Evolutionary conservation across 768 basidiomycete species (phyloP).

Genomic region (Boletus coccyginus): DNA sequence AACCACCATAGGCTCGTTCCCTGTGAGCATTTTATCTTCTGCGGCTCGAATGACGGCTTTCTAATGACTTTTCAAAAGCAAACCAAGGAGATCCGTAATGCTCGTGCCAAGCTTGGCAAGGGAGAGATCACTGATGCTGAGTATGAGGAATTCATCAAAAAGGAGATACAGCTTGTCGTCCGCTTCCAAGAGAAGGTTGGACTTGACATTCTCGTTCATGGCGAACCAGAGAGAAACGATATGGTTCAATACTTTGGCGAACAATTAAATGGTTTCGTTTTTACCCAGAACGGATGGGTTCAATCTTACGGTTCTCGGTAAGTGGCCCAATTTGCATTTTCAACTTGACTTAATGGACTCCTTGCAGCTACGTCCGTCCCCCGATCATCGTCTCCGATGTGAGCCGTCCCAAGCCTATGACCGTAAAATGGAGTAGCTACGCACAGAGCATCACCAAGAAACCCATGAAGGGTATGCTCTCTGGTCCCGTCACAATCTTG

Average conservation of each 20-base stretch:
- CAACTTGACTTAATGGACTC: constrained; percentile 5
- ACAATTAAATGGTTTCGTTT: constrained; percentile 90
- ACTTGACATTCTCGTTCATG: constrained; percentile 96
- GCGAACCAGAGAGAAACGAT: constrained; percentile 98
- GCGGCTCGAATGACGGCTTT: neutral
- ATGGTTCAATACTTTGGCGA: constrained; percentile 99
- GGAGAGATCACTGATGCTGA: constrained; percentile 79
- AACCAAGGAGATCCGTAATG: constrained; percentile 98
- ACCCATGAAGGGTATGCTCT: constrained; percentile 99
- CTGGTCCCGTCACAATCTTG: constrained; percentile 96
- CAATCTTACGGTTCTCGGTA: constrained; percentile 98
- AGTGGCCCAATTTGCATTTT: constrained; percentile 23
- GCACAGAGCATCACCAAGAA: constrained; percentile 90
- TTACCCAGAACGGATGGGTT: constrained; percentile 99
- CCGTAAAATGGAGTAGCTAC: constrained; percentile 95
- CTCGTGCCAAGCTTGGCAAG: constrained; percentile 94
- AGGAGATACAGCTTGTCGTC: constrained; percentile 92
- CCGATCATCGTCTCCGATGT: constrained; percentile 99
- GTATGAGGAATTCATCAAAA: constrained; percentile 98
- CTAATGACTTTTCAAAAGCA: constrained; percentile 49
- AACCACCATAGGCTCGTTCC: constrained; percentile 98
- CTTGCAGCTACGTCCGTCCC: constrained; percentile 84
- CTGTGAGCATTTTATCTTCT: constrained; percentile 44
- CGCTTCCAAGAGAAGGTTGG: constrained; percentile 96
- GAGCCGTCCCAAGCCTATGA: constrained; percentile 89